These are phyloP conservation scores for Cytospora mali DNA, from an alignment of 2,329 filamentous ascomycete species.

Conservation along the genomic window DNA sequence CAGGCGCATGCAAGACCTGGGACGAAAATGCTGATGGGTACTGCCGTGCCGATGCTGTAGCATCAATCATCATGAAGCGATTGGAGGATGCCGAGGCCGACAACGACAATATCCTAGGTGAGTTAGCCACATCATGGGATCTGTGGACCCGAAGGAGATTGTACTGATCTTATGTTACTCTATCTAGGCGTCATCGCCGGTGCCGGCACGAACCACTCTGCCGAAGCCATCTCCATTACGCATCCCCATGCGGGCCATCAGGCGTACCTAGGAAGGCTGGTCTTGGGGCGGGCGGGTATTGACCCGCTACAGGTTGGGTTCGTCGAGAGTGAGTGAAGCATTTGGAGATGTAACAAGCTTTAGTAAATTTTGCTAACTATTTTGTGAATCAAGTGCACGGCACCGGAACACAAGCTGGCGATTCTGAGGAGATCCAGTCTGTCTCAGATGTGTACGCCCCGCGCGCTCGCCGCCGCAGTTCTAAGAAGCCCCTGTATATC, in stretches of 20 bases:
- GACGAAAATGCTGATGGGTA: slow-evolving; percentile 44
- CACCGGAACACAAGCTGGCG: slow-evolving; percentile 72
- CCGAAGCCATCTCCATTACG: slow-evolving; percentile 68
- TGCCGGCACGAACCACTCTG: slow-evolving; percentile 66
- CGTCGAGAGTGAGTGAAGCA: no score
- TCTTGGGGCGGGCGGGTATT: slow-evolving; percentile 60
- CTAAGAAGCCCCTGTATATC: slow-evolving; percentile 45
- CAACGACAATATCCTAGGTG: slow-evolving; percentile 53
- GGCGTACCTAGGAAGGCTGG: slow-evolving; percentile 59
- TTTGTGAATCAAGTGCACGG: no score
- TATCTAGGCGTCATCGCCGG: no score
- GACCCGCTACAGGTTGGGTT: slow-evolving; percentile 59
- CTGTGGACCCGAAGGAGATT: no score
- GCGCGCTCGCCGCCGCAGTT: slow-evolving; percentile 44
- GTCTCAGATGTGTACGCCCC: slow-evolving; percentile 63
- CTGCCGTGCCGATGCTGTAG: slow-evolving; percentile 50
- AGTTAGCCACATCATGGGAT: no score
- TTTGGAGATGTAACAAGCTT: no score
- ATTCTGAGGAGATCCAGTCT: slow-evolving; percentile 65
- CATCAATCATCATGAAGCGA: slow-evolving; percentile 48
- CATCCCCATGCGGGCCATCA: slow-evolving; percentile 68
- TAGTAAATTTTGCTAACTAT: no score
- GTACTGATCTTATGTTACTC: no score
- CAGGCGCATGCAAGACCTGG: slow-evolving; percentile 40
- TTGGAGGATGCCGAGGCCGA: slow-evolving; percentile 50